Evolutionary conservation across 1,139 yeast genomes (phyloP).

Genomic region (Chernovozyma sophiae-reginae): DNA sequence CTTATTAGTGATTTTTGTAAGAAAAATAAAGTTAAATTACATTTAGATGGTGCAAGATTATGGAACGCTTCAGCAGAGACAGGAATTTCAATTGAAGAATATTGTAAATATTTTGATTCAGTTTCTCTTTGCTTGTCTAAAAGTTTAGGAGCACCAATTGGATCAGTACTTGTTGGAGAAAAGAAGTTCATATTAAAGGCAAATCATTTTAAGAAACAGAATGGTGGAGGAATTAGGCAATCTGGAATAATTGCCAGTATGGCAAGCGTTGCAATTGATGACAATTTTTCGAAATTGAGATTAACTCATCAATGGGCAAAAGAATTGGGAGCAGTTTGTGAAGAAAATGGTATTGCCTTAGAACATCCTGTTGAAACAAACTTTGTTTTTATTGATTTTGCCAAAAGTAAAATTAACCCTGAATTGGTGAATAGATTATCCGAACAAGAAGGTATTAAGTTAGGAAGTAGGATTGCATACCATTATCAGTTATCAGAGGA

Average conservation of each 20-base stretch:
- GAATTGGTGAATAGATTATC: slow-evolving; percentile 22
- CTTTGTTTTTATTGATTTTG: slow-evolving; percentile 40
- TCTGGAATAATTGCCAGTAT: slow-evolving; percentile 39
- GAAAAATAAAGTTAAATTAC: slow-evolving; percentile 31
- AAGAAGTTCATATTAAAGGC: slow-evolving; percentile 34
- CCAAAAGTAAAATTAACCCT: slow-evolving; percentile 30
- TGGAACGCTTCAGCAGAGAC: slow-evolving; percentile 45
- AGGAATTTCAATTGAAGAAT: slow-evolving; percentile 35
- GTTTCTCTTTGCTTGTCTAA: slow-evolving; percentile 45
- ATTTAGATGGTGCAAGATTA: slow-evolving; percentile 45
- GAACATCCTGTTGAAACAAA: slow-evolving; percentile 40
- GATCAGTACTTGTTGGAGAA: slow-evolving; percentile 38
- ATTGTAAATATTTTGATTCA: slow-evolving; percentile 39
- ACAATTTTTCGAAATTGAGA: slow-evolving; percentile 32
- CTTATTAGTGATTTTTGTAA: slow-evolving; percentile 36
- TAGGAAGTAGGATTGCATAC: slow-evolving; percentile 31
- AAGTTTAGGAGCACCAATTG: slow-evolving; percentile 45
- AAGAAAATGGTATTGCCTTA: slow-evolving; percentile 24
- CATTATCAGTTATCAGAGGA: slow-evolving; percentile 37
- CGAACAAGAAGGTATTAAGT: slow-evolving; percentile 24
- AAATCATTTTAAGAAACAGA: slow-evolving; percentile 45
- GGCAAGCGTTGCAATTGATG: slow-evolving; percentile 41
- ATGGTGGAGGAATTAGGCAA: slow-evolving; percentile 48
- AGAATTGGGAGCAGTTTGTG: slow-evolving; percentile 46
- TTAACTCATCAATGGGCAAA: slow-evolving; percentile 54